Evolutionary conservation across 2,329 filamentous ascomycete genomes (phyloP), one percentile per base, ranked within the genome.

Genomic region (Lojkania enalia): DNA sequence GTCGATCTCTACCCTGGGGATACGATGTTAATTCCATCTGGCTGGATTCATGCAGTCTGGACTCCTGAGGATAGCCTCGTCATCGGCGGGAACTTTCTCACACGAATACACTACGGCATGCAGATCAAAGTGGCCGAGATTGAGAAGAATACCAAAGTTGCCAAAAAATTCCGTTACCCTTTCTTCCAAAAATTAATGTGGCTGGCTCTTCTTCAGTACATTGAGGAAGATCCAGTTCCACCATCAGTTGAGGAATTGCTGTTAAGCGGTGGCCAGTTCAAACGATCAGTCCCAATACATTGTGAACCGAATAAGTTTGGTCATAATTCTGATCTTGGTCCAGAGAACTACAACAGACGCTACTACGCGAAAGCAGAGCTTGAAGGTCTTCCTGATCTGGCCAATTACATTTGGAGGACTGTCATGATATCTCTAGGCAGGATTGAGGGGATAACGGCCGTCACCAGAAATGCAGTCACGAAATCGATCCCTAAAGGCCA

Each of bases 1-100:
- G 82, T 86, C 32, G 83, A 86, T 60, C 74, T 87, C 3, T 78
- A 76, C 38, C 81, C 82, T 50, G 84, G 84, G 23, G 84, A 87
- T 59, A 87, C 84, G 2, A 86, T 86, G 79, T 71, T 87, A 32
- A 87, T 87, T 51, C 84, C 84, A 3, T 85, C 84, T 23, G 84
- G 84, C 15, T 87, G 84, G 84, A 87, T 87, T 40, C 84, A 87
- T 58, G 83, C 84, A 18, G 84, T 87, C 5, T 86, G 84, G 81
- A 87, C 84, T 7, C 84, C 84, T 0, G 79, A 83, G 55, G 83
- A 86, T 57, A 86, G 83, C 56, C 69, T 87, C 37, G 84, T 87
- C 20, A 85, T 87, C 49, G 84, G 84, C n/a, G 84, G 84, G 39
- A 87, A 87, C 57, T 87, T 86, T 56, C 71, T 87, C 33, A 86